A percentile compares a stretch with the other conserved stretches of the same genome.
These are phyloP conservation scores for Psilocybe cyanescens DNA, from an alignment of 768 basidiomycete genomes.

Conservation along the genomic window DNA sequence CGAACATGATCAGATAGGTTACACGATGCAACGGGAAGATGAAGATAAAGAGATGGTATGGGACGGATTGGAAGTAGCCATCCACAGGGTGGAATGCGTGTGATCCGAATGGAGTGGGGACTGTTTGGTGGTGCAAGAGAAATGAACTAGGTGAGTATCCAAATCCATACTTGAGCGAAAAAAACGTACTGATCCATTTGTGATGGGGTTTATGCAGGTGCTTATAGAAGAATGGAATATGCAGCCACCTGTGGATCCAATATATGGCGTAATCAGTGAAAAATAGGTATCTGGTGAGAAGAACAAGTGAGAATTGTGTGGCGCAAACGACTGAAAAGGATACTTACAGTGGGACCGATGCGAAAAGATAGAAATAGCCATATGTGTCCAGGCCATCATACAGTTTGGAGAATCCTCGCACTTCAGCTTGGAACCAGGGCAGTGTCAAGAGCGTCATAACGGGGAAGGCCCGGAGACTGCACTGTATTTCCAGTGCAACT, in stretches of 20 bases:
- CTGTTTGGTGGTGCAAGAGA: constrained; percentile 40
- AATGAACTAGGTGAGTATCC: background rate
- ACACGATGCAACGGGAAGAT: constrained; percentile 89
- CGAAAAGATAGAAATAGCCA: constrained; percentile 72
- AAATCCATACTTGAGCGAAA: background rate
- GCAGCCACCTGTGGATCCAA: constrained; percentile 93
- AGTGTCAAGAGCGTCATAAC: constrained; percentile 82
- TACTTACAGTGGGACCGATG: constrained; percentile 72
- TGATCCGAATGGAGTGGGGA: constrained; percentile 96
- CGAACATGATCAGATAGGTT: constrained; percentile 85
- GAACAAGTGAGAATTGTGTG: constrained; percentile 13
- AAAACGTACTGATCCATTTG: constrained; percentile 90
- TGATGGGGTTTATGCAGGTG: constrained; percentile 96
- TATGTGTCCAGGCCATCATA: constrained; percentile 83
- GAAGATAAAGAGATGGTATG: constrained; percentile 92
- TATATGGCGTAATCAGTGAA: constrained; percentile 92
- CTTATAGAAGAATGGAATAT: constrained; percentile 88
- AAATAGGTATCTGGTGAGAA: constrained; percentile 28
- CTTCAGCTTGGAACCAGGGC: constrained; percentile 94
- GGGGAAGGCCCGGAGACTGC: constrained; percentile 79
- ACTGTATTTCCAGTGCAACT: constrained; percentile 76
- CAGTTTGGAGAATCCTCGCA: constrained; percentile 78
- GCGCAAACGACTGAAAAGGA: constrained; percentile 2
- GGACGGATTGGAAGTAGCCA: constrained; percentile 91
- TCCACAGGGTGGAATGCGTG: constrained; percentile 98